Base-by-base conservation (phyloP, 371 early-diverging fungal genomes). In the Choanephora cucurbitarum region DNA sequence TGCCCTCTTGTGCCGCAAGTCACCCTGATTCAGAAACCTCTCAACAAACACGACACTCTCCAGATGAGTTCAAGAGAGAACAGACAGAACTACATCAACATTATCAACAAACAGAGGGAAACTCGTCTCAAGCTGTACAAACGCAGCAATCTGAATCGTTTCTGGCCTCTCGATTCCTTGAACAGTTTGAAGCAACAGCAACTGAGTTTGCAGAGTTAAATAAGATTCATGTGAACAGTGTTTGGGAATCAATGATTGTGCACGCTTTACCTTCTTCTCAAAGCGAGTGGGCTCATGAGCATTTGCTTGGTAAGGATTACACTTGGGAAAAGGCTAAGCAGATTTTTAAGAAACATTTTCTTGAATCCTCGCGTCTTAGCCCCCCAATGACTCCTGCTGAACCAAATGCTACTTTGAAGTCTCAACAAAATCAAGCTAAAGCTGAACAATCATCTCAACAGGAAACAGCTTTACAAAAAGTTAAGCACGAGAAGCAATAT, bases 251-350 rank as follows among this genome's bases (percentile, higher is more conserved):
- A 7, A 34, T 57, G 1, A 23, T 57, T 0, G 28, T 57, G 1
- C 50, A 57, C 19, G 49, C 57, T 44, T 32, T 57, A 44, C 50
- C 57, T 6, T 2, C 10, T 5, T n/a, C 49, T 13, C 43, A 50
- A 21, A 19, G 22, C 3, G n/a, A n/a, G 0, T 57, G 57, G 57
- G 49, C 47, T 18, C 0, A 5, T 3, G 15, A 43, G 3, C 3
- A 52, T n/a, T 13, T 52, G 14, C 14, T 31, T 18, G 41, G 31
- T 10, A 37, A 37, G 10, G 7, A 15, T 3, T 34, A 14, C 18
- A 49, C 7, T 11, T 49, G 49, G 49, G 37, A 6, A 21, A 7
- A 13, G 9, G 49, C 49, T 11, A 49, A 22, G 10, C 37, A 37
- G 10, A 37, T 37, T 11, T 37, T 37, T 11, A 37, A 11, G 11